These are phyloP conservation scores for Lactarius quietus DNA, from an alignment of 768 basidiomycete genomes.

Conservation along the genomic window DNA sequence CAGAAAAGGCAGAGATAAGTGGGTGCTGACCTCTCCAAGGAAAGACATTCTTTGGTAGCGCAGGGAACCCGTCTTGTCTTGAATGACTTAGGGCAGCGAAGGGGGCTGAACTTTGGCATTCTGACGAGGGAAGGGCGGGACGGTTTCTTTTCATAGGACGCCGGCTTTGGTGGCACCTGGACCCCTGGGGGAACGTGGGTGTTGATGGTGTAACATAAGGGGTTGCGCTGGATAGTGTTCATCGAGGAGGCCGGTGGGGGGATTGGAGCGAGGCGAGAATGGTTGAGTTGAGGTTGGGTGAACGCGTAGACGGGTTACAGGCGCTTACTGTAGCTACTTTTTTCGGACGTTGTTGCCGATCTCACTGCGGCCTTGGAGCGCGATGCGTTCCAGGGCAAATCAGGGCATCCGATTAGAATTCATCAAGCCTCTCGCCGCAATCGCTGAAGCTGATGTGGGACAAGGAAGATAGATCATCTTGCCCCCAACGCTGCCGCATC, in stretches of 20 bases:
- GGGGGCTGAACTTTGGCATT: constrained; percentile 80
- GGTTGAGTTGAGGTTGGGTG: too few relatives aligned
- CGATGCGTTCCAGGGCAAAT: too few relatives aligned
- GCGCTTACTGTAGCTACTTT: too few relatives aligned
- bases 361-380: too few relatives aligned
- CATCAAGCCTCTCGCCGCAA: too few relatives aligned
- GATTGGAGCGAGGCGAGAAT: constrained; percentile 15
- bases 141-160: constrained; percentile 14
- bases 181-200: constrained; percentile 16
- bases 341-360: too few relatives aligned
- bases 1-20: neutral
- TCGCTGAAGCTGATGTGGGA: too few relatives aligned
- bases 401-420: too few relatives aligned
- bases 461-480: too few relatives aligned
- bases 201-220: constrained; percentile 25
- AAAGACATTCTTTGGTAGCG: constrained; percentile 75
- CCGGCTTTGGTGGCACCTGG: constrained; percentile 16
- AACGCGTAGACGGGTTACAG: too few relatives aligned
- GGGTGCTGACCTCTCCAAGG: constrained; percentile 74
- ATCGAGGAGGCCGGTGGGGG: constrained; percentile 23
- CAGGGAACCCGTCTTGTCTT: constrained; percentile 53
- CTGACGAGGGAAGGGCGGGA: constrained; percentile 78
- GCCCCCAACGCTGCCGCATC: too few relatives aligned
- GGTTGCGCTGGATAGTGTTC: constrained; percentile 20
- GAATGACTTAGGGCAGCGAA: constrained; percentile 63